A percentile compares a stretch with the other conserved stretches of the same genome.
Evolutionary conservation across 2,329 filamentous ascomycete genomes (phyloP).

Genomic region (Phialocephala sp.): DNA sequence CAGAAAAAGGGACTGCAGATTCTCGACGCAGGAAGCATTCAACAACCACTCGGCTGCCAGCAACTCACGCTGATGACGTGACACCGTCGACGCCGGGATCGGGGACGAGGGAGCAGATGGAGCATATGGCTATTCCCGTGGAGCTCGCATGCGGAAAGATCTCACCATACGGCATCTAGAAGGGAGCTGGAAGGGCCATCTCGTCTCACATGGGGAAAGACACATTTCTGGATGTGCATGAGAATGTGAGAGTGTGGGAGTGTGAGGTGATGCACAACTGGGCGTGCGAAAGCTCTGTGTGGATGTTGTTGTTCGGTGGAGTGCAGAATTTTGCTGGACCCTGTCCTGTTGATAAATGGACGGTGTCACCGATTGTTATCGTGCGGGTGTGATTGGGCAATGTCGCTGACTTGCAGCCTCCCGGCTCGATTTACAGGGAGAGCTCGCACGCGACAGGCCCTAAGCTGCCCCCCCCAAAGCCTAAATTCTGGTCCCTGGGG

Average conservation of each 20-base stretch:
- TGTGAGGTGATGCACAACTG: background rate
- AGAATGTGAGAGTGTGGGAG: background rate
- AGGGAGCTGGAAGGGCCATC: background rate
- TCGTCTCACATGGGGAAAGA: conserved; percentile 2
- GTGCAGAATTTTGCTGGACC: conserved; percentile 6
- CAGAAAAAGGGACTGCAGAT: background rate
- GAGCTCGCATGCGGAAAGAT: background rate
- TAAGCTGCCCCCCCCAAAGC: conserved; percentile 3
- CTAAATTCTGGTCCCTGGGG: background rate
- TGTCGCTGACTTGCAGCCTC: background rate
- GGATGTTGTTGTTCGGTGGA: background rate
- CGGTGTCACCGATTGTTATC: conserved; percentile 38
- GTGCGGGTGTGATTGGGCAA: conserved; percentile 27
- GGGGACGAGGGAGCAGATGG: background rate
- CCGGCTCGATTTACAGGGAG: conserved; percentile 20
- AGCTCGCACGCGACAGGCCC: conserved; percentile 18
- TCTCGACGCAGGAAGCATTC: background rate
- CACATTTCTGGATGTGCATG: background rate
- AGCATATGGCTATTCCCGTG: background rate
- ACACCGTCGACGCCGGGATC: background rate
- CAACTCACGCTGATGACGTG: conserved; percentile 5
- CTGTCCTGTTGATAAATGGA: conserved; percentile 33
- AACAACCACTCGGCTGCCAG: background rate
- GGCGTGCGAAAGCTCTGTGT: background rate
- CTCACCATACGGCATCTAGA: background rate